These are phyloP conservation scores for Alternaria sp. DNA, from an alignment of 2,329 filamentous ascomycete genomes.

Conservation along the genomic window DNA sequence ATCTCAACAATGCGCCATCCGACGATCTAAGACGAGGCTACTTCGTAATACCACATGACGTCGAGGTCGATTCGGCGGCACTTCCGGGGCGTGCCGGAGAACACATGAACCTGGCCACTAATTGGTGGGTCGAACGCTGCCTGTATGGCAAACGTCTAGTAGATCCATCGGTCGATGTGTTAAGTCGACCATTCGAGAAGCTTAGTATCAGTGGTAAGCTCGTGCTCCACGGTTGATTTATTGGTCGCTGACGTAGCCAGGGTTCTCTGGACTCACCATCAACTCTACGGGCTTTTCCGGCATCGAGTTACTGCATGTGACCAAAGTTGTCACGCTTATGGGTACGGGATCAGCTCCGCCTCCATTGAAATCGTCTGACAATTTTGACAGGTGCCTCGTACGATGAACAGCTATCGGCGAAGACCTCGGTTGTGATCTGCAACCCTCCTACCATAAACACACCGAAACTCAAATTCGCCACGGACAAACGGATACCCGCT, in stretches of 20 bases:
- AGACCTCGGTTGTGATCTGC: slow-evolving; percentile 80
- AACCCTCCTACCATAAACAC: slow-evolving; percentile 62
- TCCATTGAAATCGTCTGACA: slow-evolving; percentile 18
- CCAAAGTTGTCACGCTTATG: slow-evolving; percentile 75
- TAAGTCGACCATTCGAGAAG: slow-evolving; percentile 76
- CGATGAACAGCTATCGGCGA: slow-evolving; percentile 74
- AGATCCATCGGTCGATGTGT: slow-evolving; percentile 70
- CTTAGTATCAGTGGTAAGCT: slow-evolving; percentile 67
- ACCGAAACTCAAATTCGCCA: slow-evolving; percentile 81
- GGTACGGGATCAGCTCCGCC: slow-evolving; percentile 52
- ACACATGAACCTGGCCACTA: slow-evolving; percentile 66
- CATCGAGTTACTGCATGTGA: slow-evolving; percentile 84
- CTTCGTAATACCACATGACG: slow-evolving; percentile 56
- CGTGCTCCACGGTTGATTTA: neutral
- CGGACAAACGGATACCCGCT: slow-evolving; percentile 78
- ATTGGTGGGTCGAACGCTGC: slow-evolving; percentile 93
- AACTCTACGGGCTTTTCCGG: slow-evolving; percentile 83
- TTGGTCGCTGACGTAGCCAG: slow-evolving; percentile 45
- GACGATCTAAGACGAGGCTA: slow-evolving; percentile 42
- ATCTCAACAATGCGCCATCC: slow-evolving; percentile 31
- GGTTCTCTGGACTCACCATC: slow-evolving; percentile 73
- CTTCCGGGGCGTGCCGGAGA: slow-evolving; percentile 45
- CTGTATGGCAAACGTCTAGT: slow-evolving; percentile 76
- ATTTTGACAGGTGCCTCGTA: slow-evolving; percentile 69
- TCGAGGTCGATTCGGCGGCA: slow-evolving; percentile 42